phyloP scores from a whole-genome alignment of 225 moss, liverwort and hornwort species.

The Antitrichia curtipendula region DNA sequence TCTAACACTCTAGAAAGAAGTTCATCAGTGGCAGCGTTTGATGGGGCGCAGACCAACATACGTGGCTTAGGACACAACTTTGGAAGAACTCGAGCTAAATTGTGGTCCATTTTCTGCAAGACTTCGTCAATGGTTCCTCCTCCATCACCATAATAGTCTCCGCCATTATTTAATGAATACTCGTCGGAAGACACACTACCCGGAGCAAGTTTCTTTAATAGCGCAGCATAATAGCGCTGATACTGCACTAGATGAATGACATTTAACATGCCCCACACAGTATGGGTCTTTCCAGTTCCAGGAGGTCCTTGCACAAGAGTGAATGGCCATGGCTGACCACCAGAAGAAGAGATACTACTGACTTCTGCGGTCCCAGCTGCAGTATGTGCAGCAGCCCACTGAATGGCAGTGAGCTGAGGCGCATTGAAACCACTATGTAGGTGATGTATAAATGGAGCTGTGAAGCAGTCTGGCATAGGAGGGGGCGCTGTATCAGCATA shows the following conservation, averaged over 20 bases:
- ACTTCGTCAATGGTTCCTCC: conserved; percentile 93
- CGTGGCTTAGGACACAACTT: conserved; percentile 98
- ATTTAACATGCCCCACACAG: conserved; percentile 99
- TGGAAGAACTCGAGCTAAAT: conserved; percentile 82
- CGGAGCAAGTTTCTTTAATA: conserved; percentile 92
- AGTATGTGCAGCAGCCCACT: conserved; percentile 99
- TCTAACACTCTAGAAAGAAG: conserved; percentile 93
- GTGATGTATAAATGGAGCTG: conserved; percentile 79
- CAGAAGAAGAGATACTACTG: conserved; percentile 19
- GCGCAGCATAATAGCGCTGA: conserved; percentile 98
- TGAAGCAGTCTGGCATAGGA: conserved; percentile 98
- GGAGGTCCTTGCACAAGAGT: conserved; percentile 98
- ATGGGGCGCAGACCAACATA: conserved; percentile 98
- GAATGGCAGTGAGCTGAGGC: conserved; percentile 97
- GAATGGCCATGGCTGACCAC: conserved; percentile 93
- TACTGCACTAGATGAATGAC: conserved; percentile 97
- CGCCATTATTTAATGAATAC: conserved; percentile 30
- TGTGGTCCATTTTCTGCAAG: conserved; percentile 88
- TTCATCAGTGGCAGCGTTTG: conserved; percentile 98
- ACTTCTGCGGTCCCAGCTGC: conserved; percentile 67
- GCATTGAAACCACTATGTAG: conserved; percentile 75
- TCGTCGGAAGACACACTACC: conserved; percentile 76
- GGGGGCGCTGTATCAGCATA: conserved; percentile 77
- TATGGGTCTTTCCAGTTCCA: conserved; percentile 98
- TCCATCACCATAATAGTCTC: conserved; percentile 55